phyloP scores from a whole-genome alignment of 1,284 basidiomycete species.

The Pseudozyma pruni region DNA sequence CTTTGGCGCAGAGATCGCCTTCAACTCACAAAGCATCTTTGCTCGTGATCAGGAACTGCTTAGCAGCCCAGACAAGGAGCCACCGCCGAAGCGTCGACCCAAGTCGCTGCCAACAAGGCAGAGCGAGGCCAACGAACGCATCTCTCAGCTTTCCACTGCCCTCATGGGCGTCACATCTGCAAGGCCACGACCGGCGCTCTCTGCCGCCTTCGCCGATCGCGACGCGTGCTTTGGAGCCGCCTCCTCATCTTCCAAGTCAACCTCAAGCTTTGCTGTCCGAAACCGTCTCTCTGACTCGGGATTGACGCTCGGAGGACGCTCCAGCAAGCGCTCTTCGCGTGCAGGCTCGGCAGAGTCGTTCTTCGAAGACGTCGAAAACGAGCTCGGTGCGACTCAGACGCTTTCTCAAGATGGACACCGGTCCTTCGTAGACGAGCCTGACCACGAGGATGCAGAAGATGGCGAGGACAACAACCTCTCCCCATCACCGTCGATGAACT shows the following conservation, averaged over 20 bases:
- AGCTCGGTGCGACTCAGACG: constrained; percentile 22
- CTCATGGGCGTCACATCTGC: constrained; percentile 25
- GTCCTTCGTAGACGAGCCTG: not conserved
- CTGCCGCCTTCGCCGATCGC: constrained; percentile 22
- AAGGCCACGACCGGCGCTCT: constrained; percentile 23
- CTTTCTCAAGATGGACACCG: not conserved
- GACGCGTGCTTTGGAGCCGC: constrained; percentile 20
- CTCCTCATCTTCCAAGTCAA: constrained; percentile 19
- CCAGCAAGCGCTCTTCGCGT: constrained; percentile 29
- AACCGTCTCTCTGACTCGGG: constrained; percentile 29
- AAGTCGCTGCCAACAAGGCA: constrained; percentile 48
- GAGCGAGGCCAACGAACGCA: constrained; percentile 33
- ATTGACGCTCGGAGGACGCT: constrained; percentile 2
- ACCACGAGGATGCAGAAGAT: constrained; percentile 12
- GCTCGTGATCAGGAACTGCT: constrained; percentile 28
- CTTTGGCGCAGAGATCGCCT: constrained; percentile 59
- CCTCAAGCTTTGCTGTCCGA: constrained; percentile 24
- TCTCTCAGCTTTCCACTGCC: constrained; percentile 33
- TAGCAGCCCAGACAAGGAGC: constrained; percentile 58
- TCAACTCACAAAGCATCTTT: constrained; percentile 43
- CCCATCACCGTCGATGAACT: constrained; percentile 44
- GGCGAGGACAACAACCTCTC: constrained; percentile 35
- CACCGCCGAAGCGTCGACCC: constrained; percentile 54
- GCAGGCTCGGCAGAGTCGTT: constrained; percentile 33
- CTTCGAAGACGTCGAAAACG: constrained; percentile 35